Base-by-base conservation (phyloP, 2,329 filamentous ascomycete species). In the Microcera coccophila region DNA sequence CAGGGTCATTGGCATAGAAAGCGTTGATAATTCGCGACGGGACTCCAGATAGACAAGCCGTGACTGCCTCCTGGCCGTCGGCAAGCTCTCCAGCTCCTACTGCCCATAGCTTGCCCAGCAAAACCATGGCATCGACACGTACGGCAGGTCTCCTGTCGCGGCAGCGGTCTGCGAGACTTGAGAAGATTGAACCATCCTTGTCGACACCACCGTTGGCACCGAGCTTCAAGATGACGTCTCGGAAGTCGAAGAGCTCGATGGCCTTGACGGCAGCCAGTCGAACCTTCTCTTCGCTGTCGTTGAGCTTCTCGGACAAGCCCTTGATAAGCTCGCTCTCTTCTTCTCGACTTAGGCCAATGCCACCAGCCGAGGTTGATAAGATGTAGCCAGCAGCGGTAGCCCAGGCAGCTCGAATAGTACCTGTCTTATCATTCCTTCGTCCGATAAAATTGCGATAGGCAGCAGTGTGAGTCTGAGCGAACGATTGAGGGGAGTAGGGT, bases 21-120 rank as follows among this genome's bases (percentile, higher is more conserved):
- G 85, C 84, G 59, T 90, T 89, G 49, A 96, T 81, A 34, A 98
- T 89, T 48, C 82, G 85, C 1, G 85, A 85, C 3, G 93, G 91
- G 29, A 94, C 89, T 18, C 84, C 84, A 5, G 84, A 85, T 11
- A 98, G 72, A n/a, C 91, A 78, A 9, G 80, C 72, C 11, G 77
- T 78, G 16, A 95, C 84, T 15, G 76, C 72, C 54, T 95, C 88
- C 55, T 91, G 85, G 12, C 87, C 88, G 39, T 85, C 81, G 18
- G 87, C 82, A 55, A 98, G 86, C 57, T 95, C 90, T 15, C 89
- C 87, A 15, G 84, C 81, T 11, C 88, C 91, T 15, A 94, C 90
- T n/a, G 88, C 90, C 93, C 93, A 98, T 20, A 97, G 82, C 48
- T 84, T 87, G 10, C 81, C 87, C 2, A 97, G 72, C 8, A 94